Evolutionary conservation across 2,329 filamentous ascomycete genomes (phyloP).

Genomic region (Aspergillus fumigatus): DNA sequence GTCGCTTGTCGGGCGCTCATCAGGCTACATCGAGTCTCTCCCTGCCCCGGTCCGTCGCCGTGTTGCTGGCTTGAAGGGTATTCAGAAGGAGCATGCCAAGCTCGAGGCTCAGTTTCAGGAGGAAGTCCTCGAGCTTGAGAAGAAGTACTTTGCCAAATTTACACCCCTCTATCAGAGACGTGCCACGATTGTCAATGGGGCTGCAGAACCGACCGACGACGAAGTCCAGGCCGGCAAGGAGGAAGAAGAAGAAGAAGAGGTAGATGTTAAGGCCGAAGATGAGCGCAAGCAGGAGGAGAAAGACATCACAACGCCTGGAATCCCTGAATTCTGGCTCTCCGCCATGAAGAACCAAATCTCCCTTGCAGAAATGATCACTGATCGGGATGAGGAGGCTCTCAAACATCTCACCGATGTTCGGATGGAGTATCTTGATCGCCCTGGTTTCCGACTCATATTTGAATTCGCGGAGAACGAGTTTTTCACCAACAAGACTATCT

Average conservation of each 20-base stretch:
- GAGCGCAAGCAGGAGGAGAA: conserved; percentile 44
- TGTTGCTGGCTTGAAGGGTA: conserved; percentile 91
- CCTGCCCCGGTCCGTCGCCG: conserved; percentile 84
- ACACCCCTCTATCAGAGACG: conserved; percentile 96
- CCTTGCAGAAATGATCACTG: conserved; percentile 96
- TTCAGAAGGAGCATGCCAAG: conserved; percentile 98
- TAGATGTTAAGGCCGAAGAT: conserved; percentile 57
- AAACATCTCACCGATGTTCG: conserved; percentile 88
- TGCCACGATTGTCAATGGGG: conserved; percentile 85
- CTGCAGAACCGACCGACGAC: conserved; percentile 75
- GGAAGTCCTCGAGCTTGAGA: conserved; percentile 95
- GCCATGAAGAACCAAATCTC: conserved; percentile 99
- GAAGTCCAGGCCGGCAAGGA: conserved; percentile 85
- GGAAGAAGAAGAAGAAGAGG: conserved; percentile 39
- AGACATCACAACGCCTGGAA: conserved; percentile 61
- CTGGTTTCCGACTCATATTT: conserved; percentile 97
- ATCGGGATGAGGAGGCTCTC: conserved; percentile 89
- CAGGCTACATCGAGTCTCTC: conserved; percentile 95
- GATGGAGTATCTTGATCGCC: conserved; percentile 98
- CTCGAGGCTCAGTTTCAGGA: conserved; percentile 98
- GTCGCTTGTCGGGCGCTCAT: conserved; percentile 87
- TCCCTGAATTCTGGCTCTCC: conserved; percentile 98
- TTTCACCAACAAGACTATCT: conserved; percentile 95
- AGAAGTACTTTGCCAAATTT: conserved; percentile 99
- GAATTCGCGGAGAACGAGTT: conserved; percentile 93